phyloP scores from a whole-genome alignment of 495 filamentous ascomycete genomes.

The Penicillium soppii region DNA sequence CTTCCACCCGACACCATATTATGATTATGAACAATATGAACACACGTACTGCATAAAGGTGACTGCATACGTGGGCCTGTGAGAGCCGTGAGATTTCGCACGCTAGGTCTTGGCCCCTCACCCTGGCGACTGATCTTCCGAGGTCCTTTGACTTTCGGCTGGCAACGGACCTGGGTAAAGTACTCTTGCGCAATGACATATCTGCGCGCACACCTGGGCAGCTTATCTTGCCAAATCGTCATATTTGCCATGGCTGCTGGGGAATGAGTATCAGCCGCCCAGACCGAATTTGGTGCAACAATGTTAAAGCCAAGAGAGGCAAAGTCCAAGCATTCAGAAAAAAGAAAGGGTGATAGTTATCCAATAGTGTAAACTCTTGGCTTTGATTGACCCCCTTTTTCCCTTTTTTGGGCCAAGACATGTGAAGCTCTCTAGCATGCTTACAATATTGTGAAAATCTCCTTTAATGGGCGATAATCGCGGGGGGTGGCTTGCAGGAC shows the following conservation, averaged over 20 bases:
- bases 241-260: conserved; percentile 18
- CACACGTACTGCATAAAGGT: conserved; percentile 8
- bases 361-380: conserved; percentile 33
- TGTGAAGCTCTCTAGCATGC: conserved; percentile 21
- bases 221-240: conserved; percentile 15
- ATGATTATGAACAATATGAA: conserved; percentile 7
- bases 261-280: conserved; percentile 12
- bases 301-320: conserved; percentile 27
- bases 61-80: conserved; percentile 15
- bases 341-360: conserved; percentile 11
- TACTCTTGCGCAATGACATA: conserved; percentile 24
- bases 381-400: conserved; percentile 3
- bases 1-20: conserved; percentile 12
- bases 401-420: conserved; percentile 27
- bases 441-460: conserved; percentile 19
- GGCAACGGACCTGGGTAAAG: conserved; percentile 21
- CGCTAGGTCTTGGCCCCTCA: conserved; percentile 23
- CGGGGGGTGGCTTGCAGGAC: conserved; percentile 23
- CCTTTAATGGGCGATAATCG: conserved; percentile 21
- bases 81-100: conserved; percentile 16
- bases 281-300: conserved; percentile 17
- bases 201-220: too few relatives aligned
- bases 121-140: conserved; percentile 43
- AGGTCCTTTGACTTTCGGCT: conserved; percentile 33
- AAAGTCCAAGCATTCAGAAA: conserved; percentile 22